Evolutionary conservation across 805 yeast species (phyloP).

Genomic region (Cyberlindnera mrakii): DNA sequence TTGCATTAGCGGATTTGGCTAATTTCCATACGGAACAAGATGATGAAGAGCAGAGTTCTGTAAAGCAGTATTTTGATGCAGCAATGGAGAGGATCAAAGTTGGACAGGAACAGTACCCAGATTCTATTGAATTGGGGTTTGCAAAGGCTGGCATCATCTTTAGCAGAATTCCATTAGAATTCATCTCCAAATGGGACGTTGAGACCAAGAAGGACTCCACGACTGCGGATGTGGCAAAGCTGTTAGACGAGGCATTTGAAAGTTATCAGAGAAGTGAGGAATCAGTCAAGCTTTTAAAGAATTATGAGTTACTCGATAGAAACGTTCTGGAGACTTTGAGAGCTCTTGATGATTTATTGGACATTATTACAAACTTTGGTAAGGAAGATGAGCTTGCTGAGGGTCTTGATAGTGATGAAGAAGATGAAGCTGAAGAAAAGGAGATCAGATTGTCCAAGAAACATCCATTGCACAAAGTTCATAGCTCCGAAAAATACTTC

Average conservation of each 20-base stretch:
- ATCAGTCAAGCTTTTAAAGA: slow-evolving; percentile 16
- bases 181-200: slow-evolving; percentile 42
- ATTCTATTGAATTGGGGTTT: slow-evolving; percentile 41
- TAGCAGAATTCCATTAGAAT: slow-evolving; percentile 54
- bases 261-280: slow-evolving; percentile 40
- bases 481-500: slow-evolving; percentile 38
- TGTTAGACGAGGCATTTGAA: slow-evolving; percentile 41
- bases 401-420: slow-evolving; percentile 56
- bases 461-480: slow-evolving; percentile 52
- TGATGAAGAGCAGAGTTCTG: slow-evolving; percentile 24
- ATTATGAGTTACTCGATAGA: slow-evolving; percentile 30
- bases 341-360: slow-evolving; percentile 61
- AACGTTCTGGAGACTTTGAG: slow-evolving; percentile 48
- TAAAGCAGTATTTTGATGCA: slow-evolving; percentile 57
- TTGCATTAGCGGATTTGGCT: slow-evolving; percentile 61
- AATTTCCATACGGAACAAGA: slow-evolving; percentile 44
- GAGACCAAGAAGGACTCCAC: slow-evolving; percentile 29
- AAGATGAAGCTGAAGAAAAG: slow-evolving; percentile 29
- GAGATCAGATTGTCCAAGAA: slow-evolving; percentile 32
- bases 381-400: slow-evolving; percentile 43
- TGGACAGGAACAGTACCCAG: slow-evolving; percentile 49
- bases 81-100: slow-evolving; percentile 62
- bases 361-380: slow-evolving; percentile 63
- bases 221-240: slow-evolving; percentile 27
- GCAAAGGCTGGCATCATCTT: slow-evolving; percentile 51